Base-by-base conservation (phyloP, 768 basidiomycete species). In the Cystofilobasidium macerans region DNA sequence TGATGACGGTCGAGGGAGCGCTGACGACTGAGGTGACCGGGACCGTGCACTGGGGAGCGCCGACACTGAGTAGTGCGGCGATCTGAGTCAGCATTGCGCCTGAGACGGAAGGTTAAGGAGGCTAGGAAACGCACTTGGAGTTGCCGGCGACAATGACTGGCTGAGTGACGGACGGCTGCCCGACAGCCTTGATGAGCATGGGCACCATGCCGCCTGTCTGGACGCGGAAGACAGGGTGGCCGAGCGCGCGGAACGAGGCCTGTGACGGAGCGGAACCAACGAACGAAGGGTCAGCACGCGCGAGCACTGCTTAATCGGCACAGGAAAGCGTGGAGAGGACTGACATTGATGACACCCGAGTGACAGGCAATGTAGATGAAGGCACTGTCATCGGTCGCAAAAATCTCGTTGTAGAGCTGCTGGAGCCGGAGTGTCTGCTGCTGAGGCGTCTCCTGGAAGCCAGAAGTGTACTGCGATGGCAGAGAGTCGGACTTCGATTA, bases 311-410 rank as follows among this genome's bases (percentile, higher is more conserved):
- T n/a, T n/a, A n/a, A n/a, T n/a, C n/a, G n/a, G n/a, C n/a, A n/a
- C n/a, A n/a, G n/a, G n/a, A n/a, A n/a, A n/a, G n/a, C n/a, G n/a
- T n/a, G n/a, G 28, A 30, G 45, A 45, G n/a, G 66, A n/a, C 24
- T 13, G 32, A 47, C 75, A 82, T 71, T 72, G 24, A 94, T 85
- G 11, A 65, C 66, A 14, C 73, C 74, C 7, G 68, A 67, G 51
- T 75, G 74, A 8, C 71, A 70, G 2, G 74, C 74, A 35, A 75
- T 73, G 45, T 66, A 69, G 61, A 75, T 58, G 67, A 69, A 71
- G 14, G 69, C 60, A 6, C 62, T 42, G 1, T 62, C 14, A 33
- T 73, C 72, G 3, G 62, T 65, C 1, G 72, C 68, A 32, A 75
- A 75, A 53, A 75, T 54, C 62, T 71, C 40, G 58, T 70, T 63